These are phyloP conservation scores for Ramaria rubella DNA, from an alignment of 768 basidiomycete species.

Conservation along the genomic window DNA sequence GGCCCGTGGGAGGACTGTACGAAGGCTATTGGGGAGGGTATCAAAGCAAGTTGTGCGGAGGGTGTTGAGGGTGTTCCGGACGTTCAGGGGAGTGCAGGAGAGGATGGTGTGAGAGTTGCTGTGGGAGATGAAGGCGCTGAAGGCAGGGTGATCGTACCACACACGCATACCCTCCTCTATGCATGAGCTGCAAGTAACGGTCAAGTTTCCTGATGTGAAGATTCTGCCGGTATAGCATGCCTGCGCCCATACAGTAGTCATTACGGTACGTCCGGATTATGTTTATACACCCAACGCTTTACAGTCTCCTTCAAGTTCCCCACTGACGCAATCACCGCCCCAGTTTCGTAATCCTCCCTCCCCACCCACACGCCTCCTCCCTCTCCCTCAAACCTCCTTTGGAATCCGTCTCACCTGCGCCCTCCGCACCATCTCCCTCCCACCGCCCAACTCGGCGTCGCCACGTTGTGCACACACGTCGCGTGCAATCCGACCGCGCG, in stretches of 20 bases:
- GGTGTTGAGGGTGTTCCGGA: too few relatives aligned
- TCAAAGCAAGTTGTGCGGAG: too few relatives aligned
- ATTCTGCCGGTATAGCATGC: slow-evolving; percentile 37
- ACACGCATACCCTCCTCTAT: not conserved
- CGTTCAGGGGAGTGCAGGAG: too few relatives aligned
- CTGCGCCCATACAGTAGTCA: not conserved
- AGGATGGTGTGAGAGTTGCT: too few relatives aligned
- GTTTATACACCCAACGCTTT: not conserved
- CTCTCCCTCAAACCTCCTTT: slow-evolving; percentile 39
- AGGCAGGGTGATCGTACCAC: not conserved
- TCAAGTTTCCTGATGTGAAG: slow-evolving; percentile 38
- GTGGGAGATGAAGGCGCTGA: too few relatives aligned
- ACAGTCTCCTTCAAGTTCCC: slow-evolving; percentile 33
- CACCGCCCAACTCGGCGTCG: slow-evolving; percentile 48
- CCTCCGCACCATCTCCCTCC: slow-evolving; percentile 52
- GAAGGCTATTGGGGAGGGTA: slow-evolving; percentile 33
- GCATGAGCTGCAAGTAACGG: slow-evolving; percentile 36
- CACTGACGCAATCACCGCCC: slow-evolving; percentile 44
- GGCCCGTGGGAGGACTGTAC: slow-evolving; percentile 48
- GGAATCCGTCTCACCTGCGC: slow-evolving; percentile 54
- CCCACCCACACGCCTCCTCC: slow-evolving; percentile 26
- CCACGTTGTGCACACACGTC: slow-evolving; percentile 48
- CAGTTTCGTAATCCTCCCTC: slow-evolving; percentile 50
- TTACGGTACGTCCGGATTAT: not conserved
- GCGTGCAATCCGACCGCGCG: slow-evolving; percentile 39